These are phyloP conservation scores for Coriaria nepalensis DNA, from an alignment of 306 rosid species.

Conservation along the genomic window DNA sequence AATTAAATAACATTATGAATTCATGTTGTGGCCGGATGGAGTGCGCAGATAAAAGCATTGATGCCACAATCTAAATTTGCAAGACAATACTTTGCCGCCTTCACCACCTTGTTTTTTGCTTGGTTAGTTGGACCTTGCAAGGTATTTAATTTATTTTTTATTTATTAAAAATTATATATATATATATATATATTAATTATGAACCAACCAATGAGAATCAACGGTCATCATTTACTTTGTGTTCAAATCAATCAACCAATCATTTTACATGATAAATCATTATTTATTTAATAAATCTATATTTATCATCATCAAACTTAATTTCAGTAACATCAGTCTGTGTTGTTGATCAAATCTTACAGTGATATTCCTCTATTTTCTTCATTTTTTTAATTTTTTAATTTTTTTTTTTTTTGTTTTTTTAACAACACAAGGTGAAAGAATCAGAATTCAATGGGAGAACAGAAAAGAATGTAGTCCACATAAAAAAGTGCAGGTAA, in stretches of 20 bases:
- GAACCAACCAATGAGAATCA: too few species aligned
- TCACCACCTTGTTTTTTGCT: slow-evolving; percentile 66
- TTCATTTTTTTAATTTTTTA: not conserved
- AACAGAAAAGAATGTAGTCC: slow-evolving; percentile 64
- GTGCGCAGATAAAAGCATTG: slow-evolving; percentile 51
- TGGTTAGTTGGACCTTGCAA: slow-evolving; percentile 87
- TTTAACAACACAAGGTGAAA: slow-evolving; percentile 37
- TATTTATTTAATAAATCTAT: too few species aligned
- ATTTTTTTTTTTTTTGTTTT: not conserved
- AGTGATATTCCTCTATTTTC: too few species aligned
- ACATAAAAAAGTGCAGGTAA: slow-evolving; percentile 80
- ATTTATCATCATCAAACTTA: not conserved
- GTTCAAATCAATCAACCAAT: too few species aligned
- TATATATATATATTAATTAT: slow-evolving; percentile 1
- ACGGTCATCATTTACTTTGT: not conserved
- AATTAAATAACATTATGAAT: not conserved
- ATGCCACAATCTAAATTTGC: slow-evolving; percentile 57
- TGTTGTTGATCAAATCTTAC: too few species aligned
- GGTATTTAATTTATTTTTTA: slow-evolving; percentile 24
- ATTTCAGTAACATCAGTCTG: not conserved
- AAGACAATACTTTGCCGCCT: slow-evolving; percentile 59
- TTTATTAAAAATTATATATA: not conserved
- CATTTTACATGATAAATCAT: too few species aligned
- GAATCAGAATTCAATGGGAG: slow-evolving; percentile 63
- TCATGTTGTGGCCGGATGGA: slow-evolving; percentile 8